Percentiles rank a stretch among this genome's conserved stretches.
Conservation (phyloP, 2,329 filamentous ascomycete species). For the Fusarium newnesense region DNA sequence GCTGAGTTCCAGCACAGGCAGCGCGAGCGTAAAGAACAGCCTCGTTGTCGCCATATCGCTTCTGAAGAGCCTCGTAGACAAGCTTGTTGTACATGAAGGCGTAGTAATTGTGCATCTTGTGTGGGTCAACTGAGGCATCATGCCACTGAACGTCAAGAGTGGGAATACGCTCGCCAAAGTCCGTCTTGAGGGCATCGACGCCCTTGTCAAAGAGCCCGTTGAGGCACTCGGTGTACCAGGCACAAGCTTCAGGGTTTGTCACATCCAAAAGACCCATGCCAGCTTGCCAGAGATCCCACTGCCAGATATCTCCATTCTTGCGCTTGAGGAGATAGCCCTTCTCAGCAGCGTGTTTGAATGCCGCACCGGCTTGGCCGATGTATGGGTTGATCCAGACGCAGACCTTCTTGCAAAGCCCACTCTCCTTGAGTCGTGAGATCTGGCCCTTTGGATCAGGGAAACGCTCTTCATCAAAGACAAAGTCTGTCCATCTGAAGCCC, state of each 20-base stretch:
- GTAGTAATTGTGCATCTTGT: slow-evolving; percentile 81
- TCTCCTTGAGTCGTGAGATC: slow-evolving; percentile 71
- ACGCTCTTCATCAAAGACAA: slow-evolving; percentile 73
- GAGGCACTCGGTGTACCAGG: slow-evolving; percentile 73
- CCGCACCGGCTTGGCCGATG: slow-evolving; percentile 73
- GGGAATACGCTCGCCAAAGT: slow-evolving; percentile 79
- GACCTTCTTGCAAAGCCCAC: slow-evolving; percentile 70
- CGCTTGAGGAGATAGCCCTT: slow-evolving; percentile 77
- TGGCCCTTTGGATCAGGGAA: slow-evolving; percentile 76
- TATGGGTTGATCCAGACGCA: slow-evolving; percentile 84
- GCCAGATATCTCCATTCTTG: slow-evolving; percentile 75
- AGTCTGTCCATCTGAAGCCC: slow-evolving; percentile 80
- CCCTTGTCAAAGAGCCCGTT: slow-evolving; percentile 73
- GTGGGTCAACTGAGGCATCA: slow-evolving; percentile 67
- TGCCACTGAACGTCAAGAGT: slow-evolving; percentile 72
- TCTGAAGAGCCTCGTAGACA: slow-evolving; percentile 73
- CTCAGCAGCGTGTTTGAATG: slow-evolving; percentile 71
- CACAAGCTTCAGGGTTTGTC: slow-evolving; percentile 74
- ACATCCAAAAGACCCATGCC: slow-evolving; percentile 81
- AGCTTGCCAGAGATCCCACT: slow-evolving; percentile 82
- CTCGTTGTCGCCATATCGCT: slow-evolving; percentile 60
- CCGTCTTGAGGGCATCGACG: slow-evolving; percentile 79
- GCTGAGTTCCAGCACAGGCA: slow-evolving; percentile 74
- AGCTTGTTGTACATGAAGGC: slow-evolving; percentile 77
- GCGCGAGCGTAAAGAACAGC: slow-evolving; percentile 74